These are phyloP conservation scores for Aegilops bicornis DNA, from an alignment of 176 grass and related monocot genomes.

Conservation along the genomic window DNA sequence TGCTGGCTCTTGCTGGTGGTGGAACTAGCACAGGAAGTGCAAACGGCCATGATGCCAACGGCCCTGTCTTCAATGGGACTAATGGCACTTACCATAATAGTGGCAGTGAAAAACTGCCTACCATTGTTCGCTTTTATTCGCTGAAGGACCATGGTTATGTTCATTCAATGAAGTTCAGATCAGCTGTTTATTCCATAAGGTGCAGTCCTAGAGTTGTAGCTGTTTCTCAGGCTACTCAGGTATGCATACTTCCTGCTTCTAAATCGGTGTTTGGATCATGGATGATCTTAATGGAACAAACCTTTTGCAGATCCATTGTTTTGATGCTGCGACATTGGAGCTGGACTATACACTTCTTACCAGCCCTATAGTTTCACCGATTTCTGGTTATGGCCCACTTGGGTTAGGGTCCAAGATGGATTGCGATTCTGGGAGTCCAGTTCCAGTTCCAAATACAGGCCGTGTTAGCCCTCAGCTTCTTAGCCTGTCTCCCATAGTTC, in stretches of 20 bases:
- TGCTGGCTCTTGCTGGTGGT: constrained; percentile 70
- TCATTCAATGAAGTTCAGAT: constrained; percentile 78
- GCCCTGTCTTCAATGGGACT: constrained; percentile 50
- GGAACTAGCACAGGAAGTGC: constrained; percentile 46
- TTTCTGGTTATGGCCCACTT: constrained; percentile 79
- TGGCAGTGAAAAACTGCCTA: constrained; percentile 50
- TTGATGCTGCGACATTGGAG: constrained; percentile 77
- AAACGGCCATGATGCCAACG: constrained; percentile 45
- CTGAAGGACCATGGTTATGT: constrained; percentile 71
- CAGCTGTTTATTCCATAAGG: constrained; percentile 79
- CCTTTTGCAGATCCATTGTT: constrained; percentile 91
- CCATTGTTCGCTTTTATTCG: constrained; percentile 82
- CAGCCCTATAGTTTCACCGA: constrained; percentile 50
- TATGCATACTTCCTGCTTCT: constrained; percentile 41
- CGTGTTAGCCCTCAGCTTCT: constrained; percentile 77
- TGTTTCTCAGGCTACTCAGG: constrained; percentile 82
- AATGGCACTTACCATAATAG: constrained; percentile 44
- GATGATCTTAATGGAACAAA: constrained; percentile 24
- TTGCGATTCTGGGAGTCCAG: constrained; percentile 78
- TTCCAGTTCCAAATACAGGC: constrained; percentile 55
- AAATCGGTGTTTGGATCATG: background rate
- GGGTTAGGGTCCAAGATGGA: constrained; percentile 87
- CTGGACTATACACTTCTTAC: constrained; percentile 76
- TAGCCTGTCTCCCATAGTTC: constrained; percentile 34
- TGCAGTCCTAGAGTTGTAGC: constrained; percentile 81